phyloP scores from a whole-genome alignment of 345 rosid genomes.

The Salix brachista region DNA sequence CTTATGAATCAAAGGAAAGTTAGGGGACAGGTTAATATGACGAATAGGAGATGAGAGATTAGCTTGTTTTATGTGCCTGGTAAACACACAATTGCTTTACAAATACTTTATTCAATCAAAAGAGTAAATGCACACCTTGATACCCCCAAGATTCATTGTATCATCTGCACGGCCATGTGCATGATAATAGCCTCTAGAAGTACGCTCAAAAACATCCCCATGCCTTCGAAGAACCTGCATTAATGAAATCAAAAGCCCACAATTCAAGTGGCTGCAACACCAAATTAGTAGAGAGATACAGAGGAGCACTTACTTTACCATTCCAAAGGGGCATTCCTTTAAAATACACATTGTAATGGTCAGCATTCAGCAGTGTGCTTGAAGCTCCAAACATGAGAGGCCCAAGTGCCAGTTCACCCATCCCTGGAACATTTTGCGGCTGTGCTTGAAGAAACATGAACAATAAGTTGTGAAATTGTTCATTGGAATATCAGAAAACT shows the following conservation, averaged over 20 bases:
- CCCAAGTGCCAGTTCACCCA: slow-evolving; percentile 84
- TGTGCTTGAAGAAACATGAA: slow-evolving; percentile 26
- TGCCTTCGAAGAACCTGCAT: slow-evolving; percentile 78
- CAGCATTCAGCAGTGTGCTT: slow-evolving; percentile 61
- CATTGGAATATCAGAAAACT: not conserved
- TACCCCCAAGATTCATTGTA: slow-evolving; percentile 96
- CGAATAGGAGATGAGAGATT: not conserved
- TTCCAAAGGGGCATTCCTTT: slow-evolving; percentile 74
- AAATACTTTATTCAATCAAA: not conserved
- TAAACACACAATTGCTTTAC: not conserved
- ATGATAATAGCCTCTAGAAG: slow-evolving; percentile 74
- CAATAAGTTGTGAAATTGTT: not conserved
- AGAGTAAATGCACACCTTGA: slow-evolving; percentile 54
- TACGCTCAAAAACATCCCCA: slow-evolving; percentile 84
- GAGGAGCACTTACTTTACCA: slow-evolving; percentile 51
- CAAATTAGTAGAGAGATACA: not conserved
- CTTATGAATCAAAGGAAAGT: not conserved
- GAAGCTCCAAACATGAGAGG: slow-evolving; percentile 89
- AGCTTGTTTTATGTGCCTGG: not conserved
- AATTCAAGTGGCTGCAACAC: not conserved
- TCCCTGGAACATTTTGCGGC: slow-evolving; percentile 60
- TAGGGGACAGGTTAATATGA: not conserved
- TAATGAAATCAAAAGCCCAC: not conserved
- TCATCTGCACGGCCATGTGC: slow-evolving; percentile 98
- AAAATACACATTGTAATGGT: slow-evolving; percentile 75